Evolutionary conservation across 2,329 filamentous ascomycete genomes (phyloP).

Genomic region (Diaporthe sp.): DNA sequence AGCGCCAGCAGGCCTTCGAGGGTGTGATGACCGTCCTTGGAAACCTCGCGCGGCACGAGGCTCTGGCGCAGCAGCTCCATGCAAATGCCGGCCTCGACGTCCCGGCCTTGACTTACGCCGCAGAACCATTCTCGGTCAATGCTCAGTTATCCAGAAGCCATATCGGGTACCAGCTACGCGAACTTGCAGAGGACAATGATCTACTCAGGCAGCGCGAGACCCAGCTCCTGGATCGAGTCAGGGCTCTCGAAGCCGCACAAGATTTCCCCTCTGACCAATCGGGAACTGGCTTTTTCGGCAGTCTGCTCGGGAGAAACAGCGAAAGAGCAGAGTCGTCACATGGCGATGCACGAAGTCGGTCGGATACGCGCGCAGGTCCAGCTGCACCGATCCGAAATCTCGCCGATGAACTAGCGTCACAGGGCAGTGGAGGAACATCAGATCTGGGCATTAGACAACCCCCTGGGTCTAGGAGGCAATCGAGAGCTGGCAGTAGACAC

Average conservation of each 20-base stretch:
- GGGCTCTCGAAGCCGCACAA: not conserved
- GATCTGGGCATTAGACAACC: not conserved
- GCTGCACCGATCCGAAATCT: not conserved
- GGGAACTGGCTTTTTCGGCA: not conserved
- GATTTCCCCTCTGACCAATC: not conserved
- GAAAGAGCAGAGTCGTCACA: not conserved
- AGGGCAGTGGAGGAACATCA: not conserved
- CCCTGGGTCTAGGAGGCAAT: not conserved
- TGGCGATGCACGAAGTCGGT: not conserved
- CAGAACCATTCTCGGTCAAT: not conserved
- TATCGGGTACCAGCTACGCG: not conserved
- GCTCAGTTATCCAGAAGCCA: not conserved
- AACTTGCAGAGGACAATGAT: not conserved
- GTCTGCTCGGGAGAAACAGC: not conserved
- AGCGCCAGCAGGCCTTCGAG: not conserved
- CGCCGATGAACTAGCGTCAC: not conserved
- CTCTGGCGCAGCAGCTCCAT: not conserved
- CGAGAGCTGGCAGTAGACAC: not conserved
- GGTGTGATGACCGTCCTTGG: not conserved
- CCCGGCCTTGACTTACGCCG: not conserved
- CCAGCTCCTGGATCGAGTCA: not conserved
- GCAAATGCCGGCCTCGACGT: not conserved
- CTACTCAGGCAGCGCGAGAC: not conserved
- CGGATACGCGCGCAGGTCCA: not conserved
- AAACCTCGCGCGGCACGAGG: not conserved